Evolutionary conservation across 2,329 filamentous ascomycete genomes (phyloP).

Genomic region (Hypoxylon sp.): DNA sequence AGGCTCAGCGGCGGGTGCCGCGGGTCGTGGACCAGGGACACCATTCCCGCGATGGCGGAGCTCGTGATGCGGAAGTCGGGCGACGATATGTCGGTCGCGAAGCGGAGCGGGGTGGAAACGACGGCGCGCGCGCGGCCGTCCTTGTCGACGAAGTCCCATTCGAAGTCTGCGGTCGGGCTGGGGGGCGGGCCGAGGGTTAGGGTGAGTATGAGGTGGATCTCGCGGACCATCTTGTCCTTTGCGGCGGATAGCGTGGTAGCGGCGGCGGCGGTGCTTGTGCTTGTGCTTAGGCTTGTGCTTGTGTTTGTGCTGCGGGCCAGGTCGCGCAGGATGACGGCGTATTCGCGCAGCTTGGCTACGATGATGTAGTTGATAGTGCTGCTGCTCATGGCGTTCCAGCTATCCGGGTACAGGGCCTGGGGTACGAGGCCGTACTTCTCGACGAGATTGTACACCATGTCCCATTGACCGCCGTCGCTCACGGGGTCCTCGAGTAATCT

Average conservation of each 20-base stretch:
- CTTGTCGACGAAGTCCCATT: constrained; percentile 84
- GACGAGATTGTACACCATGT: constrained; percentile 91
- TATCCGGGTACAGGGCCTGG: constrained; percentile 85
- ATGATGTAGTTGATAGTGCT: constrained; percentile 79
- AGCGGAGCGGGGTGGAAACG: constrained; percentile 76
- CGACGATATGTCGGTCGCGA: constrained; percentile 78
- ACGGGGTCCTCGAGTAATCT: constrained; percentile 77
- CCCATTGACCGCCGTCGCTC: constrained; percentile 89
- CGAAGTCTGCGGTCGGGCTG: constrained; percentile 76
- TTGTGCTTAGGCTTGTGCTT: constrained; percentile 54
- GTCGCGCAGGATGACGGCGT: constrained; percentile 79
- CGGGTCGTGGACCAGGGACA: constrained; percentile 89
- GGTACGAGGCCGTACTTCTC: constrained; percentile 91
- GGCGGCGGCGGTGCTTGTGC: neutral
- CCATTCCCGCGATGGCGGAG: constrained; percentile 76
- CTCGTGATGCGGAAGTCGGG: constrained; percentile 71
- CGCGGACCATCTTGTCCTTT: constrained; percentile 83
- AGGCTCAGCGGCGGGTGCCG: constrained; percentile 80
- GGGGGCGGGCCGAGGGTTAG: constrained; percentile 87
- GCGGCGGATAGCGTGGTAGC: constrained; percentile 61
- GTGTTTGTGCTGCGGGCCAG: constrained; percentile 62
- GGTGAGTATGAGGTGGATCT: constrained; percentile 86
- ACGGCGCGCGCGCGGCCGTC: constrained; percentile 75
- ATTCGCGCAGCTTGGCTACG: constrained; percentile 89
- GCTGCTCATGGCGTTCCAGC: constrained; percentile 82